A percentile compares a stretch with the other conserved stretches of the same genome.
Evolutionary conservation across 257 asterid species (phyloP).

Genomic region (Solanum phureja): DNA sequence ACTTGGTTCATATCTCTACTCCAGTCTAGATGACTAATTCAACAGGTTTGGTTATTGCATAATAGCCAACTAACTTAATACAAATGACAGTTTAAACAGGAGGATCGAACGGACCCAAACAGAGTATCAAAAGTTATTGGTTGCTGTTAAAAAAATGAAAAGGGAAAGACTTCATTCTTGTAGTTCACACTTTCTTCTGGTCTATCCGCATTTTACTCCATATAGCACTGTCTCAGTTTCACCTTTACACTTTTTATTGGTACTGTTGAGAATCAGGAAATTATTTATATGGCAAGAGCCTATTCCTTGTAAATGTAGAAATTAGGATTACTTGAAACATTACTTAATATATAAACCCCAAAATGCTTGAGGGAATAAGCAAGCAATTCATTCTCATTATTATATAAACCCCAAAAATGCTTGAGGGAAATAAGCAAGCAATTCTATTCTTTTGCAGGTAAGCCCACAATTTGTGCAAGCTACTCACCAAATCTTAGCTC

Average conservation of each 20-base stretch:
- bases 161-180: neutral
- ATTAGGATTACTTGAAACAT: neutral
- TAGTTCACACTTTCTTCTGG: too few species aligned
- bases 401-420: neutral
- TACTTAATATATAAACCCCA: neutral
- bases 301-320: neutral
- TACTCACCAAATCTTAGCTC: neutral
- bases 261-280: neutral
- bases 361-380: neutral
- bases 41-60: neutral
- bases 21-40: neutral
- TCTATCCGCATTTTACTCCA: too few species aligned
- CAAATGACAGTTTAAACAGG: neutral
- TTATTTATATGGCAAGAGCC: neutral
- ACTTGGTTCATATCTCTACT: neutral
- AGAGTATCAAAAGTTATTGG: neutral
- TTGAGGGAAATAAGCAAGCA: neutral
- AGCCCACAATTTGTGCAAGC: neutral
- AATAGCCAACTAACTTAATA: neutral
- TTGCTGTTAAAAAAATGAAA: neutral
- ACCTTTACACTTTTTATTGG: neutral
- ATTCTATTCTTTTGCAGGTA: neutral
- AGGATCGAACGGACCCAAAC: neutral
- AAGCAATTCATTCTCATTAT: neutral
- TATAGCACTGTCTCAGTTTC: neutral